Evolutionary conservation across 805 yeast species (phyloP), one percentile per base, ranked within the genome.

Genomic region (Sugiyamaella valdiviana): DNA sequence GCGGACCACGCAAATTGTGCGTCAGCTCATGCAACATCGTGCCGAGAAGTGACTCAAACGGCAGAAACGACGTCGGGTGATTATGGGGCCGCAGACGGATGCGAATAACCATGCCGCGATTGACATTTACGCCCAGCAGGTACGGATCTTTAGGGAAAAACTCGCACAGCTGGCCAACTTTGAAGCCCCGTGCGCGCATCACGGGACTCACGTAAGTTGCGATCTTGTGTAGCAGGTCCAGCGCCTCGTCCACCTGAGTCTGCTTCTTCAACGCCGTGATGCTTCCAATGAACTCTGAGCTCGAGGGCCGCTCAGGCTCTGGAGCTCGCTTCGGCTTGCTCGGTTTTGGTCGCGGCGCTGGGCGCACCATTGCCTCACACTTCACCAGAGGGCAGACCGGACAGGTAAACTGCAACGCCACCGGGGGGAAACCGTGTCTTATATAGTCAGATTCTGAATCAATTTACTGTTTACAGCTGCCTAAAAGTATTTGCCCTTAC

Each of bases 11-110:
- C 17, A 72, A 62, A 62, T 88, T 90, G 63, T 91, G 98, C 1
- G 87, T 77, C 38, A 91, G 70, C 63, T 91, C 98, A 64, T 91
- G 98, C 4, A 91, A 69, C 80, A 89, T 77, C 0, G 96, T 88
- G 1, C 89, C 95, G 21, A 90, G 61, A 1, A 90, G 66, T 44
- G 80, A 80, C 64, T 65, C 70, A 39, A 82, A 67, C 1, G 89
- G 82, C 16, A 80, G 62, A 62, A 90, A 89, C 49, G 60, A 57
- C 26, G 57, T 57, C 21, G 72, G 73, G 56, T 83, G 77, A 17
- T 68, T 63, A 5, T 80, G 77, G 24, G 76, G 74, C 49, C 98
- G 70, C 32, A 91, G 68, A 50, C 97, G 64, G 9, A 91, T 60
- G 61, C 83, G 74, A 16, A 91, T 80, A 62, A 83, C 84, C 51